phyloP scores from a whole-genome alignment of 1,284 basidiomycete species.

The Cutaneotrichosporon spelunceum region DNA sequence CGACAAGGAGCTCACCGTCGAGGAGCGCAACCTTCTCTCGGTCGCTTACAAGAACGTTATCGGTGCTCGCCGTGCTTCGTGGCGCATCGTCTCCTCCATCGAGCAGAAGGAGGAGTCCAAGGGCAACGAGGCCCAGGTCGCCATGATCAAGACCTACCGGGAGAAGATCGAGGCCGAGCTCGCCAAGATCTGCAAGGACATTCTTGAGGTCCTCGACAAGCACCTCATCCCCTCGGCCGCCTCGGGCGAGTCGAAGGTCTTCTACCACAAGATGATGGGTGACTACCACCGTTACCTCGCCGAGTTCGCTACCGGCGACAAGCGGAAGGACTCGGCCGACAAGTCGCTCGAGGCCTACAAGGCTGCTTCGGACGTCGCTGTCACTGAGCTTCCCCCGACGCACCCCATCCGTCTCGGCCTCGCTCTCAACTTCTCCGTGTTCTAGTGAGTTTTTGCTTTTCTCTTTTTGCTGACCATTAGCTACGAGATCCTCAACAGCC shows the following conservation, averaged over 20 bases:
- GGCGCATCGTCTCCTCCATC: conserved; percentile 98
- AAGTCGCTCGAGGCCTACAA: conserved; percentile 99
- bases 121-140: conserved; percentile 95
- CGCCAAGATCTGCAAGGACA: conserved; percentile 99
- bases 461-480: conserved; percentile 22
- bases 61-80: conserved; percentile 96
- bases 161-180: conserved; percentile 98
- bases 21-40: conserved; percentile 97
- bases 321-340: conserved; percentile 97
- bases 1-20: conserved; percentile 96
- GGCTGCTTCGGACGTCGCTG: conserved; percentile 96
- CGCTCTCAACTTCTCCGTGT: conserved; percentile 99
- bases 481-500: conserved; percentile 98
- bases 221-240: conserved; percentile 98
- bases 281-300: conserved; percentile 99
- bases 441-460: conserved; percentile 60
- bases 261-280: conserved; percentile 99
- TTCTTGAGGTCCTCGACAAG: conserved; percentile 96
- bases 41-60: conserved; percentile 99
- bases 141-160: conserved; percentile 98
- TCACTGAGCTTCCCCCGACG: conserved; percentile 95
- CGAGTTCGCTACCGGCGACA: conserved; percentile 98
- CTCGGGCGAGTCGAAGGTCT: conserved; percentile 98
- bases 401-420: conserved; percentile 99
- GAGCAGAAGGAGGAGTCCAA: conserved; percentile 99